Base-by-base conservation (phyloP, 106 monocot genomes). In the Vanilla planifolia region DNA sequence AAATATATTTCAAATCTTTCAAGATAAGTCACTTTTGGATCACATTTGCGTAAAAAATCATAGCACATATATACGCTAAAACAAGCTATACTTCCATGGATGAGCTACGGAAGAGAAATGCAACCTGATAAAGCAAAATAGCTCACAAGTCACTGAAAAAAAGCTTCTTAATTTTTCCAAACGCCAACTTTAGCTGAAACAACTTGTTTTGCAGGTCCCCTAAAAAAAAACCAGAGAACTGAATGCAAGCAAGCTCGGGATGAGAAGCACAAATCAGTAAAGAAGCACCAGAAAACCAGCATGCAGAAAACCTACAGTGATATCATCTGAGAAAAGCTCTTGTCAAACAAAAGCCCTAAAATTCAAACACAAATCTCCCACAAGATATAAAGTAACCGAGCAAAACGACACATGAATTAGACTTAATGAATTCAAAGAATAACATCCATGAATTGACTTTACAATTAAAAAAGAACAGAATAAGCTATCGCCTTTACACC, bases 301-400 rank as follows among this genome's bases (percentile, higher is more conserved):
- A 55, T 67, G 43, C 53, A 55, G 43, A 30, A 43, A 28, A 24
- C 67, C 67, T 55, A 67, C 19, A 55, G 35, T 21, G 32, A 28
- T 35, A n/a, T n/a, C n/a, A n/a, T n/a, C n/a, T n/a, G n/a, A n/a
- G n/a, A 16, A 67, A 29, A 55, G 42, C n/a, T 51, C 29, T 27
- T 16, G 29, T 13, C 20, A 29, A 34, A 57, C 19, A 6, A 35
- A 57, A 57, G 35, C 57, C 57, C 57, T 57, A 57, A 57, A 3
- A 15, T 53, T 9, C 9, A 30, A 29, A 30, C 10, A 32, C 28
- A 10, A 32, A 28, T 37, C 37, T 10, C 10, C 37, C 37, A 37
- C 10, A 5, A 37, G 37, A 37, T 37, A 5, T 6, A 5, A 37
- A 37, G 7, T 37, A 37, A 6, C 10, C 37, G 10, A 5, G 10